phyloP scores from a whole-genome alignment of 257 asterid genomes.

The Salvia splendens region DNA sequence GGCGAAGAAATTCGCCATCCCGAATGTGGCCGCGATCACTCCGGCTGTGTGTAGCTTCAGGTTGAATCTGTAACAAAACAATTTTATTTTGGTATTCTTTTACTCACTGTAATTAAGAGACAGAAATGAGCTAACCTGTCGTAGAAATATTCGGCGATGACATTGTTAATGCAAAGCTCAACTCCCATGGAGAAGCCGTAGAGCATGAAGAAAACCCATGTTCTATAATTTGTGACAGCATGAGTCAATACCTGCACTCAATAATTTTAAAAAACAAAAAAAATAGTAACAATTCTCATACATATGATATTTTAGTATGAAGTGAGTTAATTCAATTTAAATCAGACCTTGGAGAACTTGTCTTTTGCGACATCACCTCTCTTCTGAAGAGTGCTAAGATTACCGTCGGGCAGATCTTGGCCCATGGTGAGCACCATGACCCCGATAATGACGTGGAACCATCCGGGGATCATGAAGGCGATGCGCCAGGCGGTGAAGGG shows the following conservation, averaged over 20 bases:
- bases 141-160: constrained; percentile 14
- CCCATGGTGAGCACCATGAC: constrained; percentile 43
- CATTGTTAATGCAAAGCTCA: constrained; percentile 48
- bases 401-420: constrained; percentile 55
- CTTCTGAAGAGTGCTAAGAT: constrained; percentile 39
- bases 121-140: constrained; percentile 48
- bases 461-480: constrained; percentile 47
- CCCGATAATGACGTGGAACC: constrained; percentile 44
- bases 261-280: not conserved
- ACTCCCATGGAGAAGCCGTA: constrained; percentile 59
- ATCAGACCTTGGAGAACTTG: constrained; percentile 48
- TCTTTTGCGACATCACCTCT: constrained; percentile 46
- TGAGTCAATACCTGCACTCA: constrained; percentile 38
- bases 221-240: constrained; percentile 52
- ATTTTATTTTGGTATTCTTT: too few species aligned
- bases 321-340: too few species aligned
- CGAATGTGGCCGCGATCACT: constrained; percentile 20
- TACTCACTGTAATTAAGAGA: too few species aligned
- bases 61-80: constrained; percentile 28
- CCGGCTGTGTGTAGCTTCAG: constrained; percentile 53
- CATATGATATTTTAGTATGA: too few species aligned
- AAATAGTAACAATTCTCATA: too few species aligned
- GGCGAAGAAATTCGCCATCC: constrained; percentile 34
- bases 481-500: constrained; percentile 54
- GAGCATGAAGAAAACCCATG: constrained; percentile 42